Evolutionary conservation across 106 monocot genomes (phyloP).

Genomic region (Acorus gramineus): DNA sequence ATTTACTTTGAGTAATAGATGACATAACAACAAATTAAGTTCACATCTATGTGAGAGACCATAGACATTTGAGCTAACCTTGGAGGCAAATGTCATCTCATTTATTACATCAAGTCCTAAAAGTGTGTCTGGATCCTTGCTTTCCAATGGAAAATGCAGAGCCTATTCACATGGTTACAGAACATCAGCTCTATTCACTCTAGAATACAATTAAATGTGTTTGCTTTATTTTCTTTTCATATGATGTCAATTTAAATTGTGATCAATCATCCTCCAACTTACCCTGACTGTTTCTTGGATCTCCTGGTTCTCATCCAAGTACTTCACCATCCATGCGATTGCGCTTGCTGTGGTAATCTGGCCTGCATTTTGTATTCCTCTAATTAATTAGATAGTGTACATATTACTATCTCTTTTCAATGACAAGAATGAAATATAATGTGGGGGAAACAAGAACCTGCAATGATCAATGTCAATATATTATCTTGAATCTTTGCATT

Average conservation of each 20-base stretch:
- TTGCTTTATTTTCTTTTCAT: no score
- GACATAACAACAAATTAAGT: neutral
- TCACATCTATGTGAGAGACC: no score
- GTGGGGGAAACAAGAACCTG: conserved; percentile 22
- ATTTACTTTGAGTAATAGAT: no score
- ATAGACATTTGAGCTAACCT: conserved; percentile 18
- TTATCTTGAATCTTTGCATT: conserved; percentile 62
- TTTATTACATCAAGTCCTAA: conserved; percentile 36
- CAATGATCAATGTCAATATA: conserved; percentile 73
- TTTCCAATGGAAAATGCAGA: conserved; percentile 18
- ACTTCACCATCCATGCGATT: conserved; percentile 84
- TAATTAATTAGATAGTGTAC: neutral
- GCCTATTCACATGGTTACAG: conserved; percentile 13
- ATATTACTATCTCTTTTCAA: neutral
- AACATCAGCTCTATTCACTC: no score
- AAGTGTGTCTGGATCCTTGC: conserved; percentile 1
- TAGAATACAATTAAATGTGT: no score
- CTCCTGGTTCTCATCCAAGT: conserved; percentile 61
- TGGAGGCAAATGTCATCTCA: conserved; percentile 57
- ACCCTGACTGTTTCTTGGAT: conserved; percentile 57
- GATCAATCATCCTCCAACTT: neutral
- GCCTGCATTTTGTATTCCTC: conserved; percentile 23
- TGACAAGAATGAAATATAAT: neutral
- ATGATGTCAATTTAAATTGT: no score
- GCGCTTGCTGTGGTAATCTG: conserved; percentile 76